phyloP scores from a whole-genome alignment of 768 basidiomycete species.

The Baorangia bicolor region DNA sequence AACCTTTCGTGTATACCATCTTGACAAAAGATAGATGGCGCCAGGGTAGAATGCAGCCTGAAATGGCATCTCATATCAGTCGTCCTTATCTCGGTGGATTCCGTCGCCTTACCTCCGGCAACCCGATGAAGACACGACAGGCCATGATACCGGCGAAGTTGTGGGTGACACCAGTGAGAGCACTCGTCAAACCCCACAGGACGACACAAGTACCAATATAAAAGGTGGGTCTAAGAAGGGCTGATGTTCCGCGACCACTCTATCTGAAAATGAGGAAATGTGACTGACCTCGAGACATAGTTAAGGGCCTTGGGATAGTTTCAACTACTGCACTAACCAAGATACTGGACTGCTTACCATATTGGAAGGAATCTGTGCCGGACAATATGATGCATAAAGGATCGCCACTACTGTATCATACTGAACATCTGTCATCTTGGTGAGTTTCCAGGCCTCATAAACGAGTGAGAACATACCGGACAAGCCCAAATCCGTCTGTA shows the following conservation, averaged over 20 bases:
- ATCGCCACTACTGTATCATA: conserved; percentile 56
- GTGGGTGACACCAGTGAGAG: conserved; percentile 58
- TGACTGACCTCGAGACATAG: conserved; percentile 44
- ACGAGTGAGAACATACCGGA: conserved; percentile 33
- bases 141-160: conserved; percentile 56
- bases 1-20: conserved; percentile 27
- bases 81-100: not conserved
- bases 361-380: conserved; percentile 46
- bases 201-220: conserved; percentile 63
- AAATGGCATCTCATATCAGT: not conserved
- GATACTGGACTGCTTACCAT: not conserved
- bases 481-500: conserved; percentile 48
- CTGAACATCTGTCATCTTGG: conserved; percentile 43
- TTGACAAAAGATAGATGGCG: conserved; percentile 36
- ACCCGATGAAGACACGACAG: conserved; percentile 59
- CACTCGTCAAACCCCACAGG: conserved; percentile 63
- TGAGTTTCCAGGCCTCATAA: not conserved
- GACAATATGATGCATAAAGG: conserved; percentile 60
- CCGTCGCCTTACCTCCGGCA: conserved; percentile 47
- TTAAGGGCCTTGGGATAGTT: conserved; percentile 47
- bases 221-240: conserved; percentile 48
- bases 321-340: not conserved
- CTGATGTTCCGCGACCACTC: not conserved
- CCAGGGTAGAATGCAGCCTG: conserved; percentile 67
- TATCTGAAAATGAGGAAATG: not conserved